These are phyloP conservation scores for Scheffersomyces illinoinensis DNA, from an alignment of 1,139 yeast species.

Conservation along the genomic window DNA sequence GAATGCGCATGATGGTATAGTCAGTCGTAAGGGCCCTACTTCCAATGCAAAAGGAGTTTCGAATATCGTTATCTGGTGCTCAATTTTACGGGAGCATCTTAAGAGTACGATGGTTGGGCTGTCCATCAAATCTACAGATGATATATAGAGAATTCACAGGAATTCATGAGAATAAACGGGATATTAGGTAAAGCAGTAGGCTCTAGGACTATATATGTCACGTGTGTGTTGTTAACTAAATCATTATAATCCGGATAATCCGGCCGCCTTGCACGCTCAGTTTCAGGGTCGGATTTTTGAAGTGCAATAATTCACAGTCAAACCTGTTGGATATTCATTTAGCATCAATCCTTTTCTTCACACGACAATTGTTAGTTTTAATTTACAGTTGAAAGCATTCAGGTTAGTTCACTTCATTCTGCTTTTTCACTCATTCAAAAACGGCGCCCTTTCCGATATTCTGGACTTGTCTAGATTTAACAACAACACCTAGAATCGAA, in stretches of 20 bases:
- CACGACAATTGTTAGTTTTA: background rate
- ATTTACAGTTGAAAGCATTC: background rate
- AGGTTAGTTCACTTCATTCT: background rate
- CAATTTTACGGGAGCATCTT: conserved; percentile 41
- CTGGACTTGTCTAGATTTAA: background rate
- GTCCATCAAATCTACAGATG: background rate
- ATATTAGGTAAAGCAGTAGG: background rate
- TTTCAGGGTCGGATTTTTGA: background rate
- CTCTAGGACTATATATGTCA: background rate
- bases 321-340: background rate
- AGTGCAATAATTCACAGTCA: background rate
- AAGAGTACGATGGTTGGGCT: background rate
- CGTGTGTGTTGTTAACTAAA: background rate
- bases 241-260: background rate
- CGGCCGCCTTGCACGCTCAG: background rate
- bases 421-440: background rate
- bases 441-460: background rate
- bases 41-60: conserved; percentile 58
- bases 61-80: conserved; percentile 52
- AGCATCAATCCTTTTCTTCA: background rate
- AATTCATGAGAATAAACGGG: background rate
- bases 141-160: background rate
- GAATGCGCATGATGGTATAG: conserved; percentile 74
- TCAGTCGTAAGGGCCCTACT: conserved; percentile 63
- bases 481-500: background rate